Percentiles rank a stretch among this genome's conserved stretches.
These are phyloP conservation scores for Kwoniella newhampshirensis DNA, from an alignment of 768 basidiomycete genomes.

Conservation along the genomic window DNA sequence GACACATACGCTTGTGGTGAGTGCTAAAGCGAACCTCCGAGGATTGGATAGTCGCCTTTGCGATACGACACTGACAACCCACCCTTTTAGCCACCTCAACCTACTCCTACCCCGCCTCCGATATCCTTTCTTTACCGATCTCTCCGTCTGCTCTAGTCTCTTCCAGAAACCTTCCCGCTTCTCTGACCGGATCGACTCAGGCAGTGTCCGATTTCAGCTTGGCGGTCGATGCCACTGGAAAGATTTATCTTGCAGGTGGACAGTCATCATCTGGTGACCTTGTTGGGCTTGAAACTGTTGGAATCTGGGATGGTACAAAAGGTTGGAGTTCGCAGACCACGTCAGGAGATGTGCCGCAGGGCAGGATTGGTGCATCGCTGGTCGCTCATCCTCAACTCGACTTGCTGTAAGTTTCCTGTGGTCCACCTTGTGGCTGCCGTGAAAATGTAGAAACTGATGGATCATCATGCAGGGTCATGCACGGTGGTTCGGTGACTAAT, in stretches of 20 bases:
- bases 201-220: conserved; percentile 49
- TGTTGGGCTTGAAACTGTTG: conserved; percentile 39
- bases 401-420: conserved; percentile 39
- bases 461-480: conserved; percentile 33
- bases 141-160: conserved; percentile 28
- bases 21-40: conserved; percentile 7
- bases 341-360: conserved; percentile 43
- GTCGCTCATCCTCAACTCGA: conserved; percentile 48
- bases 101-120: conserved; percentile 45
- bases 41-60: background rate
- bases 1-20: conserved; percentile 51
- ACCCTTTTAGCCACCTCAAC: conserved; percentile 34
- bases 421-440: background rate
- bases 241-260: conserved; percentile 45
- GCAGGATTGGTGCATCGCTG: conserved; percentile 46
- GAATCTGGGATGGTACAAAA: conserved; percentile 29
- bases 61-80: background rate
- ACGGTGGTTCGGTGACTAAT: conserved; percentile 42
- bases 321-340: conserved; percentile 46
- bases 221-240: conserved; percentile 30
- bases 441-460: background rate
- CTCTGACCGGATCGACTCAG: conserved; percentile 35
- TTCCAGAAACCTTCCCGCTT: conserved; percentile 28
- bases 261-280: conserved; percentile 41
- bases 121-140: conserved; percentile 43